Evolutionary conservation across 306 rosid genomes (phyloP).

Genomic region (Corylus americana): DNA sequence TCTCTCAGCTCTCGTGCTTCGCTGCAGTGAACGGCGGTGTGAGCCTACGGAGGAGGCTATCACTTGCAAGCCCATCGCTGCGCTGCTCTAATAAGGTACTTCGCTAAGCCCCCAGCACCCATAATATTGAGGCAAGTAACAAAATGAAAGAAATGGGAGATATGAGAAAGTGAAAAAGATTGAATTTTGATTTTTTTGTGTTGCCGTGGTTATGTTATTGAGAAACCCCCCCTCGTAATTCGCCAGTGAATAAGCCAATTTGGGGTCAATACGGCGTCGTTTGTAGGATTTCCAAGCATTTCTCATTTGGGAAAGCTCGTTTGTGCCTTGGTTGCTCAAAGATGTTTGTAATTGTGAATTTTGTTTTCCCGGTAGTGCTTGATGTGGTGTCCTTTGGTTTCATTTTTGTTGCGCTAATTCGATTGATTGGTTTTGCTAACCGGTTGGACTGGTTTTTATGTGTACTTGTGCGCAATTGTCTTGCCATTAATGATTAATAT

Average conservation of each 20-base stretch:
- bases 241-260: background rate
- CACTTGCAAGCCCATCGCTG: slow-evolving; percentile 34
- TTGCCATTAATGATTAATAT: background rate
- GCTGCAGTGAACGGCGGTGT: slow-evolving; percentile 48
- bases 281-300: background rate
- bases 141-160: background rate
- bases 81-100: slow-evolving; percentile 54
- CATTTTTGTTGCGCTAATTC: background rate
- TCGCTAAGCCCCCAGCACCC: background rate
- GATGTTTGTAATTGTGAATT: background rate
- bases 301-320: background rate
- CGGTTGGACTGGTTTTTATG: slow-evolving; percentile 1
- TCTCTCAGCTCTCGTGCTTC: slow-evolving; percentile 58
- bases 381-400: background rate
- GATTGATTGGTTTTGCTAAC: slow-evolving; percentile 1
- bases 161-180: too few relatives aligned
- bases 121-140: background rate
- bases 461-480: background rate
- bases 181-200: background rate
- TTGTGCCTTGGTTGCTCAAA: background rate
- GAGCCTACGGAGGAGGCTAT: slow-evolving; percentile 32
- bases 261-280: background rate
- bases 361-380: background rate
- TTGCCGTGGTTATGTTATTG: background rate
- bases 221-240: background rate